Conservation (phyloP, 306 rosid genomes). For the Inga oerstediana region DNA sequence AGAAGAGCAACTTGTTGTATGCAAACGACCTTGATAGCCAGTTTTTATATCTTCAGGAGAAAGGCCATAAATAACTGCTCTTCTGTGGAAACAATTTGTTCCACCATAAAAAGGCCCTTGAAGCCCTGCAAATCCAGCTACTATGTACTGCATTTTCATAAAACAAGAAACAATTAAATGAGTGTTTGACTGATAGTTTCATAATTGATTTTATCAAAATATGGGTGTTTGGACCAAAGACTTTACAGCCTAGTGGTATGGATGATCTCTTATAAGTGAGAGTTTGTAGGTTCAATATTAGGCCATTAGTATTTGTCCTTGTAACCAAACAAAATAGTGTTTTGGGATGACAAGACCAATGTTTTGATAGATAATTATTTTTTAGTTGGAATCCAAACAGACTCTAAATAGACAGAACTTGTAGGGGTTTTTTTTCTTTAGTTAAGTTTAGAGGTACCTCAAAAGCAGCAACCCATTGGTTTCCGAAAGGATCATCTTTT, state of each 20-base stretch:
- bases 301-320: too few species aligned
- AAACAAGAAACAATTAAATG: neutral
- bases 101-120: slow-evolving; percentile 55
- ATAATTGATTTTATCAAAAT: too few species aligned
- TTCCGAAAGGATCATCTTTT: slow-evolving; percentile 75
- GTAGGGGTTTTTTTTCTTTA: neutral
- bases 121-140: slow-evolving; percentile 43
- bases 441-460: slow-evolving; percentile 26
- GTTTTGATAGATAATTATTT: too few species aligned
- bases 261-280: too few species aligned
- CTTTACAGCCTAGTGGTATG: too few species aligned
- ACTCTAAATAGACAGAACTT: neutral
- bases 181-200: too few species aligned
- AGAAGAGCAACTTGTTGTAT: neutral
- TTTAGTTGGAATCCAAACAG: too few species aligned
- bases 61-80: slow-evolving; percentile 60
- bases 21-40: slow-evolving; percentile 25
- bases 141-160: slow-evolving; percentile 31
- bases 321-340: too few species aligned
- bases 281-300: too few species aligned
- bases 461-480: slow-evolving; percentile 38
- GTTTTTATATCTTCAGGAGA: slow-evolving; percentile 23
- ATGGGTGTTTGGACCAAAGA: too few species aligned
- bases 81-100: slow-evolving; percentile 55
- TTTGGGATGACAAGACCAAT: too few species aligned